Evolutionary conservation across 2,329 filamentous ascomycete genomes (phyloP).

Genomic region (Pseudogymnoascus pannorum): DNA sequence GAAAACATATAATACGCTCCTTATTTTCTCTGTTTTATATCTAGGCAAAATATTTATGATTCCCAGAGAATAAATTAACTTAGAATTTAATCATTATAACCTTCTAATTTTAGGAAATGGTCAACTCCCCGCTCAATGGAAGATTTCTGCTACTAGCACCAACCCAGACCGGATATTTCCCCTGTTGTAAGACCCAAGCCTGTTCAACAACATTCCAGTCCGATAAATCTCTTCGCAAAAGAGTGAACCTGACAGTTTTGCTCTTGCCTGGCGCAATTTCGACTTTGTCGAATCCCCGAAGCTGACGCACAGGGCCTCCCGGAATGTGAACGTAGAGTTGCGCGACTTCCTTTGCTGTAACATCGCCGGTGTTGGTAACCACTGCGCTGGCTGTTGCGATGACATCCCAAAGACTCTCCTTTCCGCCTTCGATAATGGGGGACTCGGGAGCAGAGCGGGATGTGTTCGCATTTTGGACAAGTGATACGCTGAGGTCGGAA

Average conservation of each 20-base stretch:
- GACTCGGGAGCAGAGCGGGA: neutral
- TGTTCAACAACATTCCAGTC: constrained; percentile 75
- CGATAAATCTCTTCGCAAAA: constrained; percentile 75
- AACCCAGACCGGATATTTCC: constrained; percentile 27
- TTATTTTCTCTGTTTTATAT: neutral
- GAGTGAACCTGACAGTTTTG: constrained; percentile 55
- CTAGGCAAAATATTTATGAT: neutral
- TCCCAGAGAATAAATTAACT: neutral
- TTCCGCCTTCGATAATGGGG: constrained; percentile 35
- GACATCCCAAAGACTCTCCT: constrained; percentile 54
- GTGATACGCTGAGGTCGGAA: constrained; percentile 11
- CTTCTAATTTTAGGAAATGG: neutral
- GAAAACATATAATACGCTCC: too few relatives aligned
- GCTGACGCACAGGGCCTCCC: constrained; percentile 51
- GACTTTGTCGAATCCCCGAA: constrained; percentile 75
- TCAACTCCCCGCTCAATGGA: constrained; percentile 21
- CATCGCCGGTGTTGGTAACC: constrained; percentile 55
- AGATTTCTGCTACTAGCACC: constrained; percentile 27
- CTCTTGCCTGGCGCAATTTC: constrained; percentile 61
- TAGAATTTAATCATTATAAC: neutral
- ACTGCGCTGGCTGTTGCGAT: constrained; percentile 50
- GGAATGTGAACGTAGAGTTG: constrained; percentile 72
- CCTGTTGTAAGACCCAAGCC: constrained; percentile 60
- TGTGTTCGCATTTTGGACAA: neutral
- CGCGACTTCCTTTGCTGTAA: constrained; percentile 44